These are phyloP conservation scores for Celoporthe dispersa DNA, from an alignment of 2,329 filamentous ascomycete species.

Conservation along the genomic window DNA sequence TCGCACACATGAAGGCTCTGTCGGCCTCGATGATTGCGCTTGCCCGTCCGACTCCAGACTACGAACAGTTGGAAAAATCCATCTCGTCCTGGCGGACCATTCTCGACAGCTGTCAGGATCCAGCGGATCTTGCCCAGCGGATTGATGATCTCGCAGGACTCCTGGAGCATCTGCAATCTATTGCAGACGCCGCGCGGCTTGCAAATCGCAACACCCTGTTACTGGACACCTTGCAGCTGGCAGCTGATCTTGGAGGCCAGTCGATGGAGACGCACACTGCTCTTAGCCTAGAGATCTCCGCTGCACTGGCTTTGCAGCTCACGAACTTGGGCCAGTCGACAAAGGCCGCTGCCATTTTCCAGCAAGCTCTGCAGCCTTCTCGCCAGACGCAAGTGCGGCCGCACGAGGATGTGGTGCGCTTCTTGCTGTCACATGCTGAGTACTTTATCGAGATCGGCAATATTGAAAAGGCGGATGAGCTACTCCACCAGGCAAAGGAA, in stretches of 20 bases:
- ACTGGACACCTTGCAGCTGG: constrained; percentile 52
- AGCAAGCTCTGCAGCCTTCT: constrained; percentile 39
- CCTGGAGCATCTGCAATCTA: constrained; percentile 53
- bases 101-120: constrained; percentile 43
- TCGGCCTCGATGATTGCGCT: constrained; percentile 51
- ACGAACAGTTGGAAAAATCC: constrained; percentile 40
- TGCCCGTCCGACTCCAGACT: constrained; percentile 43
- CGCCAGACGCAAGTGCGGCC: constrained; percentile 33
- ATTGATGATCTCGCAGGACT: constrained; percentile 57
- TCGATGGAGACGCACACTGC: constrained; percentile 22
- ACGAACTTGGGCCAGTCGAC: constrained; percentile 56
- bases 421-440: constrained; percentile 75
- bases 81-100: constrained; percentile 52
- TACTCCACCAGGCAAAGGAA: constrained; percentile 47
- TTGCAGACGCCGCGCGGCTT: constrained; percentile 56
- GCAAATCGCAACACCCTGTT: constrained; percentile 54
- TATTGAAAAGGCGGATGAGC: constrained; percentile 59
- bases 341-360: constrained; percentile 52
- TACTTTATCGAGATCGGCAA: constrained; percentile 72
- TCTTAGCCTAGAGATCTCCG: constrained; percentile 34
- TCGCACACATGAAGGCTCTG: constrained; percentile 54
- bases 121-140: constrained; percentile 46
- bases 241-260: constrained; percentile 47
- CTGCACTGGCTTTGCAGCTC: constrained; percentile 57
- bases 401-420: constrained; percentile 50